These are phyloP conservation scores for Cenococcum geophilum DNA, from an alignment of 495 filamentous ascomycete species.

Conservation along the genomic window DNA sequence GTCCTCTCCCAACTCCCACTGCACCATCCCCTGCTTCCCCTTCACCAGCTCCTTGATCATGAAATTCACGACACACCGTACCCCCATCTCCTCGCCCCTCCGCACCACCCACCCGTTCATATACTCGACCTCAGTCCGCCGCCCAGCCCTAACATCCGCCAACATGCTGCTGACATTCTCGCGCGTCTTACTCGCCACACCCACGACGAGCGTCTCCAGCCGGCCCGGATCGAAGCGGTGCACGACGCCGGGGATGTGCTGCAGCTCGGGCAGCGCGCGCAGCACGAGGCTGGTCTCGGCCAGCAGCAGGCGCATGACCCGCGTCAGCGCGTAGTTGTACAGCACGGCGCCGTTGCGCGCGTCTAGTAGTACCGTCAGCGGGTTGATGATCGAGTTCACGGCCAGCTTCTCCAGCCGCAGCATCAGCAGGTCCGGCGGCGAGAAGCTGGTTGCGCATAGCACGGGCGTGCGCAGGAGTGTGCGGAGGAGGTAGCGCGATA, in stretches of 20 bases:
- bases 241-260: constrained; percentile 51
- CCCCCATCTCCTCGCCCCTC: constrained; percentile 60
- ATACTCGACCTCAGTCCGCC: constrained; percentile 70
- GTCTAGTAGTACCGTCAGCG: constrained; percentile 66
- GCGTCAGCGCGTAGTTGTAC: constrained; percentile 49
- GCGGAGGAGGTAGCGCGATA: constrained; percentile 37
- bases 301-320: constrained; percentile 57
- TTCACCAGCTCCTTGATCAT: constrained; percentile 57
- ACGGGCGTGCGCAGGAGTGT: constrained; percentile 35
- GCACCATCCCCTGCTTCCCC: constrained; percentile 45
- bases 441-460: constrained; percentile 43
- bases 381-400: constrained; percentile 74
- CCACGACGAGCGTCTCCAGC: constrained; percentile 50
- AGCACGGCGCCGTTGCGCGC: constrained; percentile 71
- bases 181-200: constrained; percentile 54
- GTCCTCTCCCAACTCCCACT: constrained; percentile 36
- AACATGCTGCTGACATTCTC: constrained; percentile 74
- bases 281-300: constrained; percentile 61
- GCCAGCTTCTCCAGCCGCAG: constrained; percentile 74
- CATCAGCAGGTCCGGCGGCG: constrained; percentile 47
- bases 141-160: constrained; percentile 60
- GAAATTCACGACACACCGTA: constrained; percentile 62
- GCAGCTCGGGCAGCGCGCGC: constrained; percentile 60
- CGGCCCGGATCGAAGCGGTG: constrained; percentile 52
- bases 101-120: constrained; percentile 79